Evolutionary conservation across 2,329 filamentous ascomycete genomes (phyloP), one percentile per base, ranked within the genome.

Genomic region (Cordyceps farinosa): DNA sequence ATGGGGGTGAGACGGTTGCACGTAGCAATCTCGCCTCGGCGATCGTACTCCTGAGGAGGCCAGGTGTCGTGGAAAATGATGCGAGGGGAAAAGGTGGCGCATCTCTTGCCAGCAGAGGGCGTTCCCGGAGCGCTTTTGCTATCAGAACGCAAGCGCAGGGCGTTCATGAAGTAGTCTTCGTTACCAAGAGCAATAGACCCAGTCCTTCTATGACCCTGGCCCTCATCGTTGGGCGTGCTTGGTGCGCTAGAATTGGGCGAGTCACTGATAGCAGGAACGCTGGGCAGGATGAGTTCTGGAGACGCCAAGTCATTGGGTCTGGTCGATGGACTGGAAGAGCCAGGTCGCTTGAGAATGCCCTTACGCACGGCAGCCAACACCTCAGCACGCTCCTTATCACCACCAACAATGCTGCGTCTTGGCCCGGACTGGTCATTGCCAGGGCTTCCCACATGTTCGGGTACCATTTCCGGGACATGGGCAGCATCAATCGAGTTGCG

Each of bases 1-100:
- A 97, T 93, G 13, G 95, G 95, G 55, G 95, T 99, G 69, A 99
- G 83, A 68, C 94, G 91, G 74, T 99, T 99, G 86, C 95, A 99
- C 1, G 95, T 99, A 11, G 95, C 93, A 78, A 98, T 90, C 65
- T 99, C 95, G 61, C 95, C 95, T 61, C 95, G 88, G 66, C 95
- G 90, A 75, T 99, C 95, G 73, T 99, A 99, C 75, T 99, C 95
- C 70, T 90, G 90, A 72, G 89, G 91, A 2, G 93, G 92, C 92
- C 93, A 99, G 8, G 93, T 98, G 72, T 99, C 95, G 74, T 97
- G 88, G 74, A 97, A 98, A 66, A 97, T 87, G 58, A 98, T 92
- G 47, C 94, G 87, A 53, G 94, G 94, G 71, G 92, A 98, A 77
- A 98, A 99, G 0, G 86, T 89, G 1, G 87, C 84, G 68, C 81